Evolutionary conservation across 169 alveolate genomes (phyloP).

Genomic region (Eimeria falciformis): DNA sequence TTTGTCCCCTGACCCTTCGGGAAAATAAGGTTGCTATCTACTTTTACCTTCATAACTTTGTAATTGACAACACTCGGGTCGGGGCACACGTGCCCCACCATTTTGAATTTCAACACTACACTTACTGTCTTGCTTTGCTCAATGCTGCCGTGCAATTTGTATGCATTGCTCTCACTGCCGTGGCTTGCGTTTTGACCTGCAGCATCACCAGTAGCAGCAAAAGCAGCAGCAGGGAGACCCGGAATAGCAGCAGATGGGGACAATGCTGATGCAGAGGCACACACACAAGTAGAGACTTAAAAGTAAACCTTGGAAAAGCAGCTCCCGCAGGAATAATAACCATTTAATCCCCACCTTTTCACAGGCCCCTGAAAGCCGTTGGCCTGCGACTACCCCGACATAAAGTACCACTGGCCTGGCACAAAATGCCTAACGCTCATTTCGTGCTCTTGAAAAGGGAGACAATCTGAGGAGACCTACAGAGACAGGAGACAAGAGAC

Average conservation of each 20-base stretch:
- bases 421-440: conserved; percentile 90
- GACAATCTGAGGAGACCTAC: conserved; percentile 86
- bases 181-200: conserved; percentile 82
- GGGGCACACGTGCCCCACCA: conserved; percentile 92
- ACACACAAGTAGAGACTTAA: no score
- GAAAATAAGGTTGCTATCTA: conserved; percentile 84
- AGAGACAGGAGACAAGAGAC: background rate
- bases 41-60: conserved; percentile 87
- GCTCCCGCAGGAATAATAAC: conserved; percentile 79
- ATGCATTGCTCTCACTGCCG: conserved; percentile 91
- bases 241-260: no score
- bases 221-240: background rate
- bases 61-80: conserved; percentile 89
- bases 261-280: no score
- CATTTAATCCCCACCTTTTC: conserved; percentile 91
- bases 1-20: no score
- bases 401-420: conserved; percentile 92
- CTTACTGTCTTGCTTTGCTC: conserved; percentile 90
- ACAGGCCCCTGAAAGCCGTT: conserved; percentile 91
- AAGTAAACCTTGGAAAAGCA: no score
- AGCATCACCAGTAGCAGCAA: conserved; percentile 3
- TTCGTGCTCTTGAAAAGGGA: conserved; percentile 89
- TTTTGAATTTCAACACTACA: conserved; percentile 90
- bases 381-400: conserved; percentile 88
- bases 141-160: conserved; percentile 89